Conservation (phyloP, 176 grass and related monocot species). For the Cocos nucifera region DNA sequence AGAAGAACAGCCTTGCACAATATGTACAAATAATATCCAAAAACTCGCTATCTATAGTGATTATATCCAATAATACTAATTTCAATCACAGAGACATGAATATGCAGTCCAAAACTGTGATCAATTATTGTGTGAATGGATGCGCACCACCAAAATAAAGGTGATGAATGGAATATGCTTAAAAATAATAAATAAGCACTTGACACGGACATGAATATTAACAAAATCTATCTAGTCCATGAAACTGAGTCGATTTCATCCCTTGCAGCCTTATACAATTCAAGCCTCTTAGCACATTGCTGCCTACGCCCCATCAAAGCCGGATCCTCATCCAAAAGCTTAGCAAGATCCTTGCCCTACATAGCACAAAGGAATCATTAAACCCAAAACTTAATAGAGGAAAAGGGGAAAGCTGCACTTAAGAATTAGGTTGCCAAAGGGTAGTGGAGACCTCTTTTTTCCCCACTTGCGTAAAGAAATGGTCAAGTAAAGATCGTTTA, state of each 20-base stretch:
- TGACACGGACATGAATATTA: too few species aligned
- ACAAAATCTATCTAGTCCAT: slow-evolving; percentile 25
- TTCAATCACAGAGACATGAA: too few species aligned
- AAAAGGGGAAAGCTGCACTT: not conserved
- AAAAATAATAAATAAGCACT: too few species aligned
- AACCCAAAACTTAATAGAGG: not conserved
- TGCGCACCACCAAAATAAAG: too few species aligned
- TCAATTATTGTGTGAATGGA: too few species aligned
- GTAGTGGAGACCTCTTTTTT: slow-evolving; percentile 36
- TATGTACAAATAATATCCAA: not conserved
- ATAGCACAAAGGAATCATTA: slow-evolving; percentile 9
- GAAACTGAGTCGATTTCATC: slow-evolving; percentile 56
- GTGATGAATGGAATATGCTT: too few species aligned
- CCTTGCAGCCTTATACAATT: slow-evolving; percentile 53
- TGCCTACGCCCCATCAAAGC: slow-evolving; percentile 52
- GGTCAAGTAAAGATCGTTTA: slow-evolving; percentile 46
- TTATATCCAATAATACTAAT: too few species aligned
- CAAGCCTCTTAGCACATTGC: slow-evolving; percentile 55
- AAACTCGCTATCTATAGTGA: not conserved
- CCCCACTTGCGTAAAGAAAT: slow-evolving; percentile 55
- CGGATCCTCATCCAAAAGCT: slow-evolving; percentile 60
- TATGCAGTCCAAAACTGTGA: too few species aligned
- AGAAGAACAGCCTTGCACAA: too few species aligned
- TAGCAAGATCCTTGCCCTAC: slow-evolving; percentile 37
- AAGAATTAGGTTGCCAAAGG: not conserved